These are phyloP conservation scores for Erythrophleum fordii DNA, from an alignment of 306 rosid species.

Conservation along the genomic window DNA sequence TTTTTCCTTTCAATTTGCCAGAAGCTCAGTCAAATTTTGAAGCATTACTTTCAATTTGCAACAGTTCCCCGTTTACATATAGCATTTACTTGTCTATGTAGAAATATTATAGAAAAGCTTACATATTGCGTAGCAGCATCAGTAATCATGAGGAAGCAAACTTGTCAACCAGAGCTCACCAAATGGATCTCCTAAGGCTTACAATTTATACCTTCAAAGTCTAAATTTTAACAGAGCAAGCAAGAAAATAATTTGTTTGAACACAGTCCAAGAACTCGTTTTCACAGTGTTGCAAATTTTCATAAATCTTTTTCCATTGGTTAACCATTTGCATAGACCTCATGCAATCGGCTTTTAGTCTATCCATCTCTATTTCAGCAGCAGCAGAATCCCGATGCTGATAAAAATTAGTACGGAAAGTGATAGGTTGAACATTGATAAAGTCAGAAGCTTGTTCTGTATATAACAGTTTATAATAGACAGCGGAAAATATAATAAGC, in stretches of 20 bases:
- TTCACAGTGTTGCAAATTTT: conserved; percentile 63
- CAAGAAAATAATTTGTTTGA: conserved; percentile 39
- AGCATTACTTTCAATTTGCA: not conserved
- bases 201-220: conserved; percentile 9
- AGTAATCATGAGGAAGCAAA: not conserved
- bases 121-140: not conserved
- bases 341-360: conserved; percentile 58
- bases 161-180: not conserved
- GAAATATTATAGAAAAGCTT: no score
- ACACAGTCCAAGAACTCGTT: conserved; percentile 60
- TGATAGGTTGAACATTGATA: conserved; percentile 13
- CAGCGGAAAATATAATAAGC: conserved; percentile 13
- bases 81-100: not conserved
- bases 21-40: not conserved
- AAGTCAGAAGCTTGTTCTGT: not conserved
- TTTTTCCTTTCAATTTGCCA: not conserved
- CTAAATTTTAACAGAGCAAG: not conserved
- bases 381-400: conserved; percentile 75
- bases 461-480: not conserved
- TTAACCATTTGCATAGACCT: conserved; percentile 58
- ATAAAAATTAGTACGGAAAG: conserved; percentile 21
- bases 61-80: not conserved
- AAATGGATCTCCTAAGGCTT: conserved; percentile 1
- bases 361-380: conserved; percentile 77
- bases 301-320: conserved; percentile 74